Conservation (phyloP, 192 early-diverging fungal species). For the Coemansia reversa region DNA sequence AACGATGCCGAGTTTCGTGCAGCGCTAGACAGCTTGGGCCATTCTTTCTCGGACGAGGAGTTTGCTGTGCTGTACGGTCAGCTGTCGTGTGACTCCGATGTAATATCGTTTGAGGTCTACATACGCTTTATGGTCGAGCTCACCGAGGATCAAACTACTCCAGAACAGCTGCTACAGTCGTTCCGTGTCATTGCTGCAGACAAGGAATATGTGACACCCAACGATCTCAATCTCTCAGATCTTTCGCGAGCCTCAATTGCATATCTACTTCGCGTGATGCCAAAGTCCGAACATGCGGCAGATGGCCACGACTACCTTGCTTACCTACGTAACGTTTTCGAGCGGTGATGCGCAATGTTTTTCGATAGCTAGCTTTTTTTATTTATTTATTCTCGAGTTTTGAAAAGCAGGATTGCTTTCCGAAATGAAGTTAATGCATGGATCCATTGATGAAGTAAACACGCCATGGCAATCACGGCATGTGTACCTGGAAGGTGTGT, state of each 20-base stretch:
- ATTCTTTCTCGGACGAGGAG: conserved; percentile 72
- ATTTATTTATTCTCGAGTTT: not conserved
- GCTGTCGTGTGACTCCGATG: conserved; percentile 60
- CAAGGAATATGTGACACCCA: conserved; percentile 83
- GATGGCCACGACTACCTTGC: conserved; percentile 78
- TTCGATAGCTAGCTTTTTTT: not conserved
- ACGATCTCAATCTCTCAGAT: conserved; percentile 77
- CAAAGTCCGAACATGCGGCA: conserved; percentile 48
- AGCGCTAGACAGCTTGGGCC: conserved; percentile 75
- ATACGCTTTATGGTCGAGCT: conserved; percentile 81
- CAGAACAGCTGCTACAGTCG: conserved; percentile 80
- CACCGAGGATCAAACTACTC: conserved; percentile 87
- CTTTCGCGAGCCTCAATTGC: conserved; percentile 72
- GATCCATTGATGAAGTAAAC: not conserved
- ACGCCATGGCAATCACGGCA: not conserved
- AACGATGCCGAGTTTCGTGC: conserved; percentile 79
- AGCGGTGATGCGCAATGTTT: conserved; percentile 12
- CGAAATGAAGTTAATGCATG: not conserved
- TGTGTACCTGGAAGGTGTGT: not conserved
- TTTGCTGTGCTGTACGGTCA: conserved; percentile 67
- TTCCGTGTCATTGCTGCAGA: conserved; percentile 85
- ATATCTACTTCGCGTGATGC: conserved; percentile 75
- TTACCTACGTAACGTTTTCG: conserved; percentile 60
- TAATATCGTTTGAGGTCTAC: conserved; percentile 86
- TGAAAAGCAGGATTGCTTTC: not conserved